Evolutionary conservation across 306 rosid genomes (phyloP).

Genomic region (Citrullus mucosospermus): DNA sequence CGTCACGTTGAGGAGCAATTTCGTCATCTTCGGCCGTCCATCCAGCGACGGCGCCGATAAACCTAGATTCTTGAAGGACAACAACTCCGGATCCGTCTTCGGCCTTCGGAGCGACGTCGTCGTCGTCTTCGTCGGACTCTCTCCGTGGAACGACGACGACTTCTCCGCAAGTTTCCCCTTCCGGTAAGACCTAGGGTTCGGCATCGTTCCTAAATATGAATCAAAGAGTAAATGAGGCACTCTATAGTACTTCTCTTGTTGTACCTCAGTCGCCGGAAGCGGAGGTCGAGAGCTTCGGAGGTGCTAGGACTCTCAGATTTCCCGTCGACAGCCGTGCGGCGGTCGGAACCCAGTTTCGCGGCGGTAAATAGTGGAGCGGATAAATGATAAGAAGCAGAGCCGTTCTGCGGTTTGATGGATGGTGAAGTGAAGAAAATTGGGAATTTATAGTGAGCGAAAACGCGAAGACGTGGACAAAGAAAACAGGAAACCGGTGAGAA

Average conservation of each 20-base stretch:
- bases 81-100: slow-evolving; percentile 50
- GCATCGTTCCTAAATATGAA: slow-evolving; percentile 24
- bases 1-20: slow-evolving; percentile 65
- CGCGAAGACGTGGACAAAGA: not conserved
- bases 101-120: slow-evolving; percentile 45
- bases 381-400: not conserved
- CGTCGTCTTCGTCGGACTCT: not conserved
- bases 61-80: slow-evolving; percentile 4
- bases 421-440: not conserved
- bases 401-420: not conserved
- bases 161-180: slow-evolving; percentile 26
- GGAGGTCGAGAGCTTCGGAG: slow-evolving; percentile 42
- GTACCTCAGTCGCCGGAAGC: slow-evolving; percentile 47
- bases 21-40: slow-evolving; percentile 37
- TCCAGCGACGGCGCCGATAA: slow-evolving; percentile 11
- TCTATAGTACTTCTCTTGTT: not conserved
- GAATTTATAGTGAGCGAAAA: not conserved
- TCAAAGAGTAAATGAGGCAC: not conserved
- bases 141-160: slow-evolving; percentile 57
- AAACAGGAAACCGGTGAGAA: not conserved
- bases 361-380: slow-evolving; percentile 7
- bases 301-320: slow-evolving; percentile 41
- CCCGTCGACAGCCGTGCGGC: slow-evolving; percentile 13
- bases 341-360: slow-evolving; percentile 33
- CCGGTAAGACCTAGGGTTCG: slow-evolving; percentile 41